Evolutionary conservation across 805 yeast species (phyloP), one percentile per base, ranked within the genome.

Genomic region (Tetrapisispora namnaoensis): DNA sequence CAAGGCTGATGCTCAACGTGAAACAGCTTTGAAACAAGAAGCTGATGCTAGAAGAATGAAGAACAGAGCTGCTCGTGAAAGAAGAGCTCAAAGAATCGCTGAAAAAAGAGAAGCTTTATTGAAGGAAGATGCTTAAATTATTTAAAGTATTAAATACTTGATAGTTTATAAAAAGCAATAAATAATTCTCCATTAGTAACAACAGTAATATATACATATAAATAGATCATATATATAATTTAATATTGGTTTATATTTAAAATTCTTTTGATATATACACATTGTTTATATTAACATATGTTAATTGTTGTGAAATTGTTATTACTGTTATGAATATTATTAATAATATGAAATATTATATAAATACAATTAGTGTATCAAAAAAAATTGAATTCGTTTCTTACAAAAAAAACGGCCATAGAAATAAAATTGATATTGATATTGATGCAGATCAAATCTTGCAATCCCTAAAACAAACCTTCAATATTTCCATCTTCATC

Each of bases 1-100:
- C 67, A 93, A 93, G 93, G 99, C 99, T 72, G 97, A 93, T 80
- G 93, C 96, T 79, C 86, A 86, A 72, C 95, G 99, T 81, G 97
- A 90, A 78, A 87, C 87, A 85, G 93, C 96, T 66, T 83, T 93
- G 77, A 81, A 86, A 84, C 96, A 87, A 72, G 99, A 93, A 83
- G 90, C 98, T 63, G 98, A 93, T 75, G 97, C 98, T 71, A 95
- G 99, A 85, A 93, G 99, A 85, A 70, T 77, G 62, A 90, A 91
- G 81, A 93, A 90, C 95, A 86, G 84, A 77, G 97, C 97, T 79
- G 97, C 98, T 69, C 86, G 99, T 78, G 96, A 87, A 75, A 90
- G 99, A 86, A 90, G 97, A 86, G 84, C 82, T 72, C 91, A 85
- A 78, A 90, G 98, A 80, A 73, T 88, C 65, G 83, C 85, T 73